These are phyloP conservation scores for Xerocomus brunneocitrinus DNA, from an alignment of 768 basidiomycete species.

Conservation along the genomic window DNA sequence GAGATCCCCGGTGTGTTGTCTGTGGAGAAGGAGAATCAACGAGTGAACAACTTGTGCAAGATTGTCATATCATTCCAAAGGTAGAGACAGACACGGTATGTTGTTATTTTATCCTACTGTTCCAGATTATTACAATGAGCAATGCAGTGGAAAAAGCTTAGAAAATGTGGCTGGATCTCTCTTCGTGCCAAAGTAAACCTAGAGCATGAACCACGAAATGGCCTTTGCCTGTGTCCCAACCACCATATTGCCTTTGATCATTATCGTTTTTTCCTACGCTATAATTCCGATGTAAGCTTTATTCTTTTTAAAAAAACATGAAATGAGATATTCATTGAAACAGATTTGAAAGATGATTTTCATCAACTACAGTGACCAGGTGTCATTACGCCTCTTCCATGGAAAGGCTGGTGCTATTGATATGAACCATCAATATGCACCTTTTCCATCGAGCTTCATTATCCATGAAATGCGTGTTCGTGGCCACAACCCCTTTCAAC, in stretches of 20 bases:
- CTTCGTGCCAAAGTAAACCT: not conserved
- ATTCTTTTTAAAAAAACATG: not conserved
- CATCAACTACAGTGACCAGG: not conserved
- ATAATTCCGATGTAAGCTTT: not conserved
- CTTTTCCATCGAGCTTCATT: not conserved
- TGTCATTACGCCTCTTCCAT: not conserved
- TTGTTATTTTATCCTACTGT: not conserved
- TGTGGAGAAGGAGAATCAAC: not conserved
- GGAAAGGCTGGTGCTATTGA: not conserved
- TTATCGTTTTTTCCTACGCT: not conserved
- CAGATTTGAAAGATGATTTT: not conserved
- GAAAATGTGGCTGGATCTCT: not conserved
- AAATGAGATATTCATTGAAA: not conserved
- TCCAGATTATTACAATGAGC: not conserved
- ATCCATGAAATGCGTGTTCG: not conserved
- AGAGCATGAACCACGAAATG: not conserved
- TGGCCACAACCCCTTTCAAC: not conserved
- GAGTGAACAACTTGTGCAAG: not conserved
- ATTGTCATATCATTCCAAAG: not conserved
- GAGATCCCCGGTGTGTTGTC: not conserved
- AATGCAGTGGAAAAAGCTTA: not conserved
- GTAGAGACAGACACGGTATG: not conserved
- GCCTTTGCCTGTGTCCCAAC: not conserved
- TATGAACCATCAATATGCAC: not conserved
- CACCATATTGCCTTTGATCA: not conserved